Base-by-base conservation (phyloP, 164 flowering plant species). In the Berberis vulgaris region DNA sequence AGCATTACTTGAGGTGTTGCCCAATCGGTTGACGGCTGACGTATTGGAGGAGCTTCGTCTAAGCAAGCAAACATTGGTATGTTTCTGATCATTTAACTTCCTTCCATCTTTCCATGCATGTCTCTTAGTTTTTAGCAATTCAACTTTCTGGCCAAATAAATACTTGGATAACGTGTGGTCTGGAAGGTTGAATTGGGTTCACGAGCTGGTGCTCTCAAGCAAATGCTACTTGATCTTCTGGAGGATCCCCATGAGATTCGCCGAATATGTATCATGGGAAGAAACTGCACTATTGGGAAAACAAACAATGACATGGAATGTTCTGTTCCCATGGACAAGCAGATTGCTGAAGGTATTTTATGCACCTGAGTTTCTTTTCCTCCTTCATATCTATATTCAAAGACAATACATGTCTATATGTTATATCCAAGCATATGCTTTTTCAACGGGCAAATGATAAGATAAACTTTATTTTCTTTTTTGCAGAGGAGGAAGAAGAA, bases 401-500 rank as follows among this genome's bases (percentile, higher is more conserved):
- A 26, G 26, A 26, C 26, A 26, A 26, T 26, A 26, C 26, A 26
- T 26, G 26, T 26, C 26, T 26, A 26, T 26, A 26, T 26, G 26
- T 26, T 26, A 26, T 26, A 26, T 26, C 26, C 26, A 0, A 26
- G 26, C 26, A 26, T 26, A 26, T 26, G 26, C 26, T 26, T 26
- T 26, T 26, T 26, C 26, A 26, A 26, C 26, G 26, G 26, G 26
- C 26, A 26, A 26, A 26, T 26, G 26, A 26, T 26, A 26, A 26
- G 26, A 26, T 26, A 26, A 26, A 26, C 0, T 26, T 26, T 26
- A 26, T 26, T 26, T 26, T 26, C 65, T 72, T 12, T n/a, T 64
- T 65, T 77, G 78, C 88, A 94, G 99, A 94, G 71, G 97, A 91
- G 72, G 99, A 90, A 77, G 99, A 94, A 80, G 99, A 94, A 78